Evolutionary conservation across 2,329 filamentous ascomycete species (phyloP).

Genomic region (Xylariaceae sp.): DNA sequence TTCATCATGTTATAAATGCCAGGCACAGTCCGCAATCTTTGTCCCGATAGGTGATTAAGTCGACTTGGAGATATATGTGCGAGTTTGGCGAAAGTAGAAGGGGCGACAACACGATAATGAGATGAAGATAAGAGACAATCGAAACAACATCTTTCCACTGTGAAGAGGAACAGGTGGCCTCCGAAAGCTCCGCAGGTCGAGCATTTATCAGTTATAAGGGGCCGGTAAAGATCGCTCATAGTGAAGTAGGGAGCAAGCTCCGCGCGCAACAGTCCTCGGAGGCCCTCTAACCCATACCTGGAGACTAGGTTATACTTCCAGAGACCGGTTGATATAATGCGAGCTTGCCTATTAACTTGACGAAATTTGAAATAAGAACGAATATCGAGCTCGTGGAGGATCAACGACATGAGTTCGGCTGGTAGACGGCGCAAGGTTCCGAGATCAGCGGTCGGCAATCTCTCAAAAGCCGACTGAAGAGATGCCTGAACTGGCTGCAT

Average conservation of each 20-base stretch:
- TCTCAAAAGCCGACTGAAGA: conserved; percentile 23
- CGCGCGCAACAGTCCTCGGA: conserved; percentile 21
- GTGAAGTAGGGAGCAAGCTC: conserved; percentile 20
- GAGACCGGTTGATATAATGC: conserved; percentile 16
- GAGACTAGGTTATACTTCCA: conserved; percentile 21
- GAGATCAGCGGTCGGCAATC: conserved; percentile 17
- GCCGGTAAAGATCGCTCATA: conserved; percentile 19
- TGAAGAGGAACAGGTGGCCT: conserved; percentile 22
- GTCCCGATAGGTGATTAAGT: conserved; percentile 10
- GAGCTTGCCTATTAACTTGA: conserved; percentile 17
- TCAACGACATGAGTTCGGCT: conserved; percentile 19
- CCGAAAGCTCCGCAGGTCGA: conserved; percentile 17
- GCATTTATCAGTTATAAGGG: conserved; percentile 21
- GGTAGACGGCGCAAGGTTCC: conserved; percentile 19
- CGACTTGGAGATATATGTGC: too few relatives aligned
- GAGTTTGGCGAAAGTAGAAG: conserved; percentile 1
- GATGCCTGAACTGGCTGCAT: conserved; percentile 22
- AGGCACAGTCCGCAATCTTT: conserved; percentile 16
- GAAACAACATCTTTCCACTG: conserved; percentile 22
- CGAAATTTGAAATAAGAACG: conserved; percentile 18
- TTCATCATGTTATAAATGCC: conserved; percentile 15
- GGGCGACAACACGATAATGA: conserved; percentile 18
- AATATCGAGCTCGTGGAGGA: conserved; percentile 21
- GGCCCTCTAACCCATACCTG: conserved; percentile 19
- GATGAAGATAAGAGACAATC: conserved; percentile 17